Evolutionary conservation across 2,329 filamentous ascomycete genomes (phyloP).

Genomic region (Diaporthe humulicola): DNA sequence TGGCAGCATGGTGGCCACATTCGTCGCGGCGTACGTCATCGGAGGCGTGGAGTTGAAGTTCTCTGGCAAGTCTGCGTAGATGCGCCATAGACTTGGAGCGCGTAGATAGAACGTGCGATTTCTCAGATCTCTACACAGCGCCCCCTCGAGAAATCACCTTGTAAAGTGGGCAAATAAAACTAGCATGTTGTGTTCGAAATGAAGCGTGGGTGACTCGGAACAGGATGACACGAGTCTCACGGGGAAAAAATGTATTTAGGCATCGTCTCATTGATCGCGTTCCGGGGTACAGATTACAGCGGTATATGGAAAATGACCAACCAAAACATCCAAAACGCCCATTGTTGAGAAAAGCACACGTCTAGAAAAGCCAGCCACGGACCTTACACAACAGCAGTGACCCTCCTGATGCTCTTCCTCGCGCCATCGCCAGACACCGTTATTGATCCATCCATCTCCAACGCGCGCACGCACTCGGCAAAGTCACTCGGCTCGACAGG

Average conservation of each 20-base stretch:
- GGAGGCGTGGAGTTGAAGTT: constrained; percentile 88
- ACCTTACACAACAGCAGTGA: constrained; percentile 66
- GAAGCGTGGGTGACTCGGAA: constrained; percentile 14
- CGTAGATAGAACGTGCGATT: constrained; percentile 2
- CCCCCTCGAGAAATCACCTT: neutral
- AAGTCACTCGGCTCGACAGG: constrained; percentile 85
- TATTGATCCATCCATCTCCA: constrained; percentile 89
- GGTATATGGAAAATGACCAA: constrained; percentile 29
- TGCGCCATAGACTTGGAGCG: constrained; percentile 42
- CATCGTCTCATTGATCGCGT: constrained; percentile 31
- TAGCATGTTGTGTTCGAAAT: neutral
- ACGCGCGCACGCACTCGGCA: constrained; percentile 79
- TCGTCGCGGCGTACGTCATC: constrained; percentile 80
- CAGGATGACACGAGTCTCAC: constrained; percentile 7
- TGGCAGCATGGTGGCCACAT: constrained; percentile 78
- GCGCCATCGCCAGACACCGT: constrained; percentile 87
- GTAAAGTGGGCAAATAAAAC: neutral
- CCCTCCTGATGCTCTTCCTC: constrained; percentile 83
- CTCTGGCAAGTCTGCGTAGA: constrained; percentile 51
- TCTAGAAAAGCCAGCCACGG: neutral
- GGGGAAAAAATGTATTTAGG: constrained; percentile 24
- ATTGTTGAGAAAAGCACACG: neutral
- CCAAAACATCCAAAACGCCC: constrained; percentile 25
- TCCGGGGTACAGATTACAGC: constrained; percentile 26
- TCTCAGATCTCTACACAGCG: neutral